A percentile compares a stretch with the other conserved stretches of the same genome.
These are phyloP conservation scores for Pleurotus giganteus DNA, from an alignment of 768 basidiomycete species.

Conservation along the genomic window DNA sequence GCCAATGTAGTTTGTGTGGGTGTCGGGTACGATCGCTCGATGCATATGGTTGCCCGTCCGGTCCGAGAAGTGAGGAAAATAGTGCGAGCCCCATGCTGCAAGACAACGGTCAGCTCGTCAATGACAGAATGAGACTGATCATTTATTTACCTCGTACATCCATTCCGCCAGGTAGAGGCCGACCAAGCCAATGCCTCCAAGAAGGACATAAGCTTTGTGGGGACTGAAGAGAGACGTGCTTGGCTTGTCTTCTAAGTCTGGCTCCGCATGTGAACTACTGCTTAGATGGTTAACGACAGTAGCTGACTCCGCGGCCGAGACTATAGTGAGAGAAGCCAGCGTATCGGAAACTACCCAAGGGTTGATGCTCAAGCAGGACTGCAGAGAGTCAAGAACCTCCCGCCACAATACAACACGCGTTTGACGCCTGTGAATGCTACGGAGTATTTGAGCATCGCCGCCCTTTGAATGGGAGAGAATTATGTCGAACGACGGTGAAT, in stretches of 20 bases:
- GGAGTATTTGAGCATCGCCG: background rate
- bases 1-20: background rate
- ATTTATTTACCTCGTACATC: slow-evolving; percentile 36
- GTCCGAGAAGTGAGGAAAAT: slow-evolving; percentile 35
- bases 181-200: slow-evolving; percentile 39
- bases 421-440: background rate
- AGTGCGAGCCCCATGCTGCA: slow-evolving; percentile 32
- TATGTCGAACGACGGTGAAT: background rate
- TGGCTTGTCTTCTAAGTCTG: background rate
- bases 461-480: background rate
- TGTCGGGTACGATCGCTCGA: background rate
- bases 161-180: slow-evolving; percentile 36
- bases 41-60: background rate
- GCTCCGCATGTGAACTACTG: background rate
- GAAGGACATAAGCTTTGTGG: slow-evolving; percentile 31
- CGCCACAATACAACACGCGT: background rate
- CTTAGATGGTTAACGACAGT: background rate
- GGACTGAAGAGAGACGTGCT: slow-evolving; percentile 19
- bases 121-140: background rate
- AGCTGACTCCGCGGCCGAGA: background rate
- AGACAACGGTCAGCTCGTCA: background rate
- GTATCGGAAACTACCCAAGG: background rate
- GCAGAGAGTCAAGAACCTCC: background rate
- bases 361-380: background rate
- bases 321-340: background rate